Conservation (phyloP, 1,284 basidiomycete species). For the Gymnopus androsaceus region DNA sequence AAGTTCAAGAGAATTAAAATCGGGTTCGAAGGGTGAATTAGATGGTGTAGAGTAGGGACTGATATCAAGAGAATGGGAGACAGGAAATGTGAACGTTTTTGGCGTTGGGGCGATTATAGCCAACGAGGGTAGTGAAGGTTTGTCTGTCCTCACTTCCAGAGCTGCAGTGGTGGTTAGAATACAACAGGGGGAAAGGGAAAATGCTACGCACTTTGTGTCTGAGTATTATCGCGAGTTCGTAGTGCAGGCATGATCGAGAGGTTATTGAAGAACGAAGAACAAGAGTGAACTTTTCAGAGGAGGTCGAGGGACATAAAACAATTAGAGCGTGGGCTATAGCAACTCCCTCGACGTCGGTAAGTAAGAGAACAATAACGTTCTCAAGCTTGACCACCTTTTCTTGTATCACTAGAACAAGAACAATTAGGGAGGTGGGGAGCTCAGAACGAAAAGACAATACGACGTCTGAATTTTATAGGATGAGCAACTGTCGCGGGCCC, state of each 20-base stretch:
- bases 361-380: conserved; percentile 39
- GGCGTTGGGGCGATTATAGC: conserved; percentile 75
- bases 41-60: conserved; percentile 67
- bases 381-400: conserved; percentile 40
- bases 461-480: conserved; percentile 60
- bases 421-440: conserved; percentile 54
- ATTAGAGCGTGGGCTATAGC: conserved; percentile 36
- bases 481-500: background rate
- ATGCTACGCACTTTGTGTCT: conserved; percentile 50
- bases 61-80: conserved; percentile 50
- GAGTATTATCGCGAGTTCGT: conserved; percentile 70
- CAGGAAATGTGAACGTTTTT: conserved; percentile 71
- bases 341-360: conserved; percentile 21
- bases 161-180: conserved; percentile 39
- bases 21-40: conserved; percentile 69
- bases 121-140: conserved; percentile 54
- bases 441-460: conserved; percentile 64
- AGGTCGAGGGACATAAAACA: conserved; percentile 30
- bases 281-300: conserved; percentile 27
- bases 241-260: conserved; percentile 66
- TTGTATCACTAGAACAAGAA: conserved; percentile 41
- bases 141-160: conserved; percentile 73
- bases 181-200: conserved; percentile 11
- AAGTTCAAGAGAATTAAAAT: conserved; percentile 54
- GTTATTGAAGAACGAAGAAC: conserved; percentile 28